Evolutionary conservation across 164 flowering plant species (phyloP), one percentile per base, ranked within the genome.

Genomic region (Aristolochia fimbriata): DNA sequence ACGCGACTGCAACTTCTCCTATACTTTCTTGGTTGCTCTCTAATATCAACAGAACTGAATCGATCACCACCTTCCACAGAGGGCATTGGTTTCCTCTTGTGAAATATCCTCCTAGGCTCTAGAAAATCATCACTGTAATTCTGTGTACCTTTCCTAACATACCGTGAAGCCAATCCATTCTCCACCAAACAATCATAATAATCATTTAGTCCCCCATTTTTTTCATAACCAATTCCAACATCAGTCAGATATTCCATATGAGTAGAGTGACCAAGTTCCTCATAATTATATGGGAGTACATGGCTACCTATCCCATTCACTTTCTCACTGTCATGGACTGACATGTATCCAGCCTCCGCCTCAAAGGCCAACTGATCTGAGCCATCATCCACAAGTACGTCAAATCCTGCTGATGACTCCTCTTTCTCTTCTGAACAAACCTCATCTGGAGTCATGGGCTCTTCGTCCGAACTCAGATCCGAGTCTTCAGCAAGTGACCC

Each of bases 391-490:
- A 85, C 95, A 51, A 87, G 83, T 47, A 87, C 91, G 73, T 87
- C 94, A 70, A 87, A 79, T 5, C 88, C 94, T 3, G 88, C 85
- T 19, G 91, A 81, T 27, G 88, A 81, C 65, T 81, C 91, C 81
- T 78, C 74, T 63, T 78, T 60, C 70, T 81, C 87, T 51, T 87
- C 91, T 62, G 64, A 71, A 47, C 75, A 80, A 43, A 71, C 54
- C 62, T 17, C 14, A 37, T 37, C 8, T 7, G 10, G 9, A 37
- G 10, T 37, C 43, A 37, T 37, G 43, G 43, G 43, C 43, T 37
- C 43, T 10, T 37, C 43, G 8, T 37, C 43, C 8, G 43, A 37
- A 37, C 43, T 37, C 43, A 37, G 43, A 37, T 37, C 43, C 1
- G 43, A 37, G 43, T 37, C 12, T 37, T 37, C 43, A 37, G 10